These are phyloP conservation scores for Fusarium subglutinans DNA, from an alignment of 2,329 filamentous ascomycete species.

Conservation along the genomic window DNA sequence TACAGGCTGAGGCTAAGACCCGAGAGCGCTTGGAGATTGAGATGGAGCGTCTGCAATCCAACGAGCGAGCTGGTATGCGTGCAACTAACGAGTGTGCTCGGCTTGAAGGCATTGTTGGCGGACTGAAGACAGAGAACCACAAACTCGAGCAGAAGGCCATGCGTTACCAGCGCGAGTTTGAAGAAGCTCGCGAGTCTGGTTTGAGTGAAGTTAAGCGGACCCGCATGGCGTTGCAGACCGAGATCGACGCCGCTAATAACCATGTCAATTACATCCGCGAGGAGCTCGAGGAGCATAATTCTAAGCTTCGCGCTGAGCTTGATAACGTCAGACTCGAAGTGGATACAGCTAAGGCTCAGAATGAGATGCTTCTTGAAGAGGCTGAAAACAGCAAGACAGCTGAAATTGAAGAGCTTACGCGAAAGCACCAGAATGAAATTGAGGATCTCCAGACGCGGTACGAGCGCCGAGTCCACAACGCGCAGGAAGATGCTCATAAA, in stretches of 20 bases:
- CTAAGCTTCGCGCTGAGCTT: slow-evolving; percentile 76
- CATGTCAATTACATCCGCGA: slow-evolving; percentile 85
- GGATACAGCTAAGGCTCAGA: slow-evolving; percentile 81
- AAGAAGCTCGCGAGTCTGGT: slow-evolving; percentile 82
- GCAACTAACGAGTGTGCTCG: slow-evolving; percentile 71
- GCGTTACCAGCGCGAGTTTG: slow-evolving; percentile 81
- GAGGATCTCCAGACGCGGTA: slow-evolving; percentile 82
- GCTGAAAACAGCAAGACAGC: slow-evolving; percentile 74
- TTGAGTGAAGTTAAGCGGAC: slow-evolving; percentile 83
- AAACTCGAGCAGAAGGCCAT: slow-evolving; percentile 75
- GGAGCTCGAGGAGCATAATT: slow-evolving; percentile 82
- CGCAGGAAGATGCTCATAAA: slow-evolving; percentile 82
- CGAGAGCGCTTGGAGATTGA: slow-evolving; percentile 73
- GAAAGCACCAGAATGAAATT: slow-evolving; percentile 73
- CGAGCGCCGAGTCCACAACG: slow-evolving; percentile 76
- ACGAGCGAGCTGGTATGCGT: slow-evolving; percentile 72
- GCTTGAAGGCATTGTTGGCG: slow-evolving; percentile 63
- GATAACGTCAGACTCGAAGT: slow-evolving; percentile 82
- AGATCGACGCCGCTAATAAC: slow-evolving; percentile 84
- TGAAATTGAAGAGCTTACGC: slow-evolving; percentile 59
- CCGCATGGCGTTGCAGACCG: slow-evolving; percentile 79
- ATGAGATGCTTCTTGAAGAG: slow-evolving; percentile 87
- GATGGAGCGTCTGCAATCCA: slow-evolving; percentile 70
- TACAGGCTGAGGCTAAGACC: slow-evolving; percentile 78
- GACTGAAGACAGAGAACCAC: slow-evolving; percentile 73